A percentile compares a stretch with the other conserved stretches of the same genome.
These are phyloP conservation scores for Cystofilobasidium bisporidii DNA, from an alignment of 768 basidiomycete genomes.

Conservation along the genomic window DNA sequence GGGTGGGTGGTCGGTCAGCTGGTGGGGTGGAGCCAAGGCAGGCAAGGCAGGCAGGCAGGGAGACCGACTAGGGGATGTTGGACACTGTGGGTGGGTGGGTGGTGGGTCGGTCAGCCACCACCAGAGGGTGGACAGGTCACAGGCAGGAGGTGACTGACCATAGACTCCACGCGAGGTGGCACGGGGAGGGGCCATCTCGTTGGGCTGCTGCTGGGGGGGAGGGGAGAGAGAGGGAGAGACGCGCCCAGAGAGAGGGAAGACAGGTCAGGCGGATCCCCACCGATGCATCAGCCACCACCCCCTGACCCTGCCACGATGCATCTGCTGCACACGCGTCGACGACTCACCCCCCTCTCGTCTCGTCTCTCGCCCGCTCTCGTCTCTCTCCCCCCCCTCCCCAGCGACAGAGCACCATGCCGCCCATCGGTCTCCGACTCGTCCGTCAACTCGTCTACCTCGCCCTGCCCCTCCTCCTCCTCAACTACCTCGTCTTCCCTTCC, in stretches of 20 bases:
- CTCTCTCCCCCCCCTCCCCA: neutral
- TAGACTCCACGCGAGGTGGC: constrained; percentile 13
- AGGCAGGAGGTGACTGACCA: neutral
- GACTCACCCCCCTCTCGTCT: no score
- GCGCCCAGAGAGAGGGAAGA: no score
- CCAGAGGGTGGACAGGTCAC: neutral
- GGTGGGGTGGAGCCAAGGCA: neutral
- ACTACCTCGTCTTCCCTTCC: constrained; percentile 12
- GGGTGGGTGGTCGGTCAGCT: neutral
- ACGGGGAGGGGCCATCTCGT: constrained; percentile 14
- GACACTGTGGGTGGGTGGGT: constrained; percentile 25
- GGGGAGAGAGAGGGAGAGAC: neutral
- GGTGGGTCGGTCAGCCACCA: neutral
- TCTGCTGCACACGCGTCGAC: no score
- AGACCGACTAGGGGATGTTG: constrained; percentile 35
- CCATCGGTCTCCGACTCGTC: neutral
- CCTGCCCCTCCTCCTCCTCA: neutral
- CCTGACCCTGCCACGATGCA: no score
- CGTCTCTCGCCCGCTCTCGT: neutral
- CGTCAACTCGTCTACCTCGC: neutral
- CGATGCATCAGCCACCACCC: no score
- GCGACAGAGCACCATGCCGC: neutral
- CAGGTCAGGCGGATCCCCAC: no score
- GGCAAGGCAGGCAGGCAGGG: neutral
- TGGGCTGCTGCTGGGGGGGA: neutral